Conservation (phyloP, 176 grass and related monocot species). For the Rhynchospora breviuscula region DNA sequence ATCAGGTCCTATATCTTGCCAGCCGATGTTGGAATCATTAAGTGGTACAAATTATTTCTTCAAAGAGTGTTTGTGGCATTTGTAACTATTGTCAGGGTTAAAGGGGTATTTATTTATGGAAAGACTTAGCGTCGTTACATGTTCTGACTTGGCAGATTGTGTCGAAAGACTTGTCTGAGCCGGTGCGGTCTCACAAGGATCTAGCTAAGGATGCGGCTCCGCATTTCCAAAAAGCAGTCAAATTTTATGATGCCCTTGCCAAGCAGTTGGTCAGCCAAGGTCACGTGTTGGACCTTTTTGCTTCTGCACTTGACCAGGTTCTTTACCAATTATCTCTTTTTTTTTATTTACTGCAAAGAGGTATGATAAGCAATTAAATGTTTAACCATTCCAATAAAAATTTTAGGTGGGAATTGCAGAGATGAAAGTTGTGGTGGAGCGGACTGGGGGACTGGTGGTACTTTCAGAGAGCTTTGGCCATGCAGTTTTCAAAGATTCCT, state of each 20-base stretch:
- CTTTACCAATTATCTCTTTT: not conserved
- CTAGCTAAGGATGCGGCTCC: slow-evolving; percentile 89
- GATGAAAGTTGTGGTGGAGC: slow-evolving; percentile 96
- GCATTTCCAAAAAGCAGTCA: slow-evolving; percentile 90
- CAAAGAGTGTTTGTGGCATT: not conserved
- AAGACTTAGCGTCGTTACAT: not conserved
- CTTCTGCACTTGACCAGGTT: slow-evolving; percentile 99
- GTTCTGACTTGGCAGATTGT: slow-evolving; percentile 60
- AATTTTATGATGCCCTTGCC: slow-evolving; percentile 87
- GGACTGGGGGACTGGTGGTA: slow-evolving; percentile 97
- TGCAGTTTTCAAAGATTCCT: slow-evolving; percentile 93
- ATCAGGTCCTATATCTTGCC: not conserved
- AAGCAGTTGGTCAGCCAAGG: slow-evolving; percentile 92
- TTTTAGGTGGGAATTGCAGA: slow-evolving; percentile 84
- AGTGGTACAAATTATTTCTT: not conserved
- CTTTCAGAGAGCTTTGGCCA: slow-evolving; percentile 99
- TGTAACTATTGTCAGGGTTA: not conserved
- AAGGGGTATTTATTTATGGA: not conserved
- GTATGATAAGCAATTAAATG: not conserved
- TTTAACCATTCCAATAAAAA: not conserved
- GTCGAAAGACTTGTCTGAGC: slow-evolving; percentile 91
- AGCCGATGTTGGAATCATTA: not conserved
- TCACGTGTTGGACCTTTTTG: slow-evolving; percentile 89
- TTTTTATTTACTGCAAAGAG: not conserved
- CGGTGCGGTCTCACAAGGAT: slow-evolving; percentile 94